A percentile compares a stretch with the other conserved stretches of the same genome.
Conservation (phyloP, 805 yeast species). For the Candida sakaeoensis region DNA sequence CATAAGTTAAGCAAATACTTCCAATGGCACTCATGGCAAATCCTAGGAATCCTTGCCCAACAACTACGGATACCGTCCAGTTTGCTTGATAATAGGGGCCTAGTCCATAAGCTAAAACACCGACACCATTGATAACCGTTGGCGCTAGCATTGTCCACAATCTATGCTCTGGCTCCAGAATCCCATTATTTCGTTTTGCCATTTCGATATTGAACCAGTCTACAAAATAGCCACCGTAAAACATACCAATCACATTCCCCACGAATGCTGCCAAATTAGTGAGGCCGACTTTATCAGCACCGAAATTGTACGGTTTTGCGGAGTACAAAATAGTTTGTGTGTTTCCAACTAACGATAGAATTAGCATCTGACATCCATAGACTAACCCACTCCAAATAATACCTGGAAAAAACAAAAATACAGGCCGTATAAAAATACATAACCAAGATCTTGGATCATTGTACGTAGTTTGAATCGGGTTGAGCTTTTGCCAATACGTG, state of each 20-base stretch:
- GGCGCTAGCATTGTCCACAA: slow-evolving; percentile 35
- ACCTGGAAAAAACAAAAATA: slow-evolving; percentile 38
- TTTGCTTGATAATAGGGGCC: slow-evolving; percentile 30
- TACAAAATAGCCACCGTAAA: slow-evolving; percentile 43
- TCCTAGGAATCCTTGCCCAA: slow-evolving; percentile 45
- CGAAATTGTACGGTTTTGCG: slow-evolving; percentile 37
- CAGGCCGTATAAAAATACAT: slow-evolving; percentile 35
- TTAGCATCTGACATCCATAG: slow-evolving; percentile 49
- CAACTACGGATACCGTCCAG: slow-evolving; percentile 42
- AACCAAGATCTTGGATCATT: slow-evolving; percentile 41
- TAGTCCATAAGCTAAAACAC: slow-evolving; percentile 44
- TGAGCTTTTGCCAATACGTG: slow-evolving; percentile 35
- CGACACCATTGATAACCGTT: slow-evolving; percentile 38
- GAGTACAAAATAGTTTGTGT: slow-evolving; percentile 40
- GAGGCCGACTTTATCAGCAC: slow-evolving; percentile 36
- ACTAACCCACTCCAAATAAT: slow-evolving; percentile 45
- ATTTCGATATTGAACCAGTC: slow-evolving; percentile 32
- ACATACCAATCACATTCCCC: slow-evolving; percentile 41
- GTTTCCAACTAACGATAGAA: slow-evolving; percentile 41
- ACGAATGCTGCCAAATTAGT: slow-evolving; percentile 41
- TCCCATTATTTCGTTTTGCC: slow-evolving; percentile 27
- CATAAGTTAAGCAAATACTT: slow-evolving; percentile 41
- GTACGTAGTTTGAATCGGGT: slow-evolving; percentile 31
- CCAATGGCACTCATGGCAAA: slow-evolving; percentile 46
- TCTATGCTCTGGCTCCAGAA: slow-evolving; percentile 28